Percentiles rank a stretch among this genome's conserved stretches.
Evolutionary conservation across 257 asterid species (phyloP).

Genomic region (Apocynum venetum): DNA sequence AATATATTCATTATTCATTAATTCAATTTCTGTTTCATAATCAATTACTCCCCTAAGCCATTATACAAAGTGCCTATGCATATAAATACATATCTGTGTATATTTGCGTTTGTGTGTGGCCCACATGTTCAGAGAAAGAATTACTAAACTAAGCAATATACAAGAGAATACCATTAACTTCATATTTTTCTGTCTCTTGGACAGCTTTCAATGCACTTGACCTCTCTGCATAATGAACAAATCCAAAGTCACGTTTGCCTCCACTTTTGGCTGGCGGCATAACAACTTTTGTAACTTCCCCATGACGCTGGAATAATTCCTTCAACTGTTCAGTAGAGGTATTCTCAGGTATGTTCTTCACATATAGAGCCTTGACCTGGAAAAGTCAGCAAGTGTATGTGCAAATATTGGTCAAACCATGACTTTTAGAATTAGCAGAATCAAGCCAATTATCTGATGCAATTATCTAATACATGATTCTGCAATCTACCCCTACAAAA

Average conservation of each 20-base stretch:
- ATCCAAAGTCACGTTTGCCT: conserved; percentile 88
- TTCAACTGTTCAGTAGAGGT: conserved; percentile 73
- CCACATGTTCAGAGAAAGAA: not conserved
- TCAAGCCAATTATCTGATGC: not conserved
- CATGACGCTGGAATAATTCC: conserved; percentile 78
- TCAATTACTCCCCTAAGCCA: not conserved
- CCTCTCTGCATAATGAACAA: conserved; percentile 89
- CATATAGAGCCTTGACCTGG: conserved; percentile 95
- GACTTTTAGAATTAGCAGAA: not conserved
- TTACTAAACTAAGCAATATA: not conserved
- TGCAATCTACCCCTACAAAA: not conserved
- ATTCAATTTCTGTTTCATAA: not conserved
- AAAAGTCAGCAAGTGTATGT: conserved; percentile 8
- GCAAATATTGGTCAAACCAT: not conserved
- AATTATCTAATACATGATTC: not conserved
- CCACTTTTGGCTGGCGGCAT: conserved; percentile 97
- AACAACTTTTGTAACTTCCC: conserved; percentile 90
- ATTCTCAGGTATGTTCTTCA: conserved; percentile 87
- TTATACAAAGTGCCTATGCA: not conserved
- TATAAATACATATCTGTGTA: not conserved
- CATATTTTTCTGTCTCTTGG: conserved; percentile 76
- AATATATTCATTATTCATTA: not conserved
- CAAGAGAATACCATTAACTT: conserved; percentile 63
- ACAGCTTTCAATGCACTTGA: conserved; percentile 86
- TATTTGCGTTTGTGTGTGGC: not conserved